Conservation (phyloP, 208 protist species). For the Phytomonas francai region DNA sequence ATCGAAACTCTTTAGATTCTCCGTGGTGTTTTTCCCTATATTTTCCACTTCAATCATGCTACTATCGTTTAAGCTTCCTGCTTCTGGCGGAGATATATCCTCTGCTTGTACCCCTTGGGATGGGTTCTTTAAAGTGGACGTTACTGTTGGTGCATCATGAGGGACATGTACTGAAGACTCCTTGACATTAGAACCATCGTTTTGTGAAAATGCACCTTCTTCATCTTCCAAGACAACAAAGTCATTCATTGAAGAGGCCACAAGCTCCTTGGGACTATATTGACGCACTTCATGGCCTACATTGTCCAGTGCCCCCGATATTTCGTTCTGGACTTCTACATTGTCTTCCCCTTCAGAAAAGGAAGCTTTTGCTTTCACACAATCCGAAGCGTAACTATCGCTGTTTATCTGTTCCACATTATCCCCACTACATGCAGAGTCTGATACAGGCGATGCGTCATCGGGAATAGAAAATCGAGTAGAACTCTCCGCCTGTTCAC, state of each 20-base stretch:
- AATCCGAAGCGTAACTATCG: background rate
- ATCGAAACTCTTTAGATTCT: background rate
- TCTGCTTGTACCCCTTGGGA: background rate
- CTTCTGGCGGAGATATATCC: background rate
- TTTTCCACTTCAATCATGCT: background rate
- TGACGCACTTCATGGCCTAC: background rate
- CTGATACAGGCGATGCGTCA: background rate
- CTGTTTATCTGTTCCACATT: background rate
- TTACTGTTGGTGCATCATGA: background rate
- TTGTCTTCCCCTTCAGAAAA: background rate
- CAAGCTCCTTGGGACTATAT: background rate
- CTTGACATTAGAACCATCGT: background rate
- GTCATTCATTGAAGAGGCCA: background rate
- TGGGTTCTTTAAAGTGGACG: background rate
- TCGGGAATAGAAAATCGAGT: background rate
- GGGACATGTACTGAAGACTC: background rate
- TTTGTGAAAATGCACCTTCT: background rate
- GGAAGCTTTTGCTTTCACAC: background rate
- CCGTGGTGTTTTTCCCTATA: background rate
- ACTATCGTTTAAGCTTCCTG: background rate
- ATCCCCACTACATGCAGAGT: background rate
- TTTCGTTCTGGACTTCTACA: background rate
- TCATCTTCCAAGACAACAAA: background rate
- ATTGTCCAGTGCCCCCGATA: background rate
- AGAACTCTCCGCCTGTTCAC: background rate